Evolutionary conservation across 2,329 filamentous ascomycete species (phyloP).

Genomic region (Penicillium occitanis): DNA sequence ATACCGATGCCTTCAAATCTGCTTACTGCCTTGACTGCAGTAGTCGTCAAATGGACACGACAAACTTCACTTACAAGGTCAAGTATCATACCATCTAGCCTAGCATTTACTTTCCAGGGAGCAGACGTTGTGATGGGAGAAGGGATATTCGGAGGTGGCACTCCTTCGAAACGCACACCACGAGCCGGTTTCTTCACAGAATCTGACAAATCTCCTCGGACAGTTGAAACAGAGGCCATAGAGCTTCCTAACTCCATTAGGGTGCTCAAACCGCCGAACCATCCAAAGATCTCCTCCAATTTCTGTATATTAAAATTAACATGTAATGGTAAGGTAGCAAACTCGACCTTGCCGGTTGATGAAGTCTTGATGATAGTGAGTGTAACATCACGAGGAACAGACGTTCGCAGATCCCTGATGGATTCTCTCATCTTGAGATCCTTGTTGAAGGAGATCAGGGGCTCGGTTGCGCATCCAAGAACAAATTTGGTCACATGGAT

Average conservation of each 20-base stretch:
- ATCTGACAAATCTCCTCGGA: conserved; percentile 37
- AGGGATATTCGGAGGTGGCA: conserved; percentile 29
- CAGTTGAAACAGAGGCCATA: conserved; percentile 69
- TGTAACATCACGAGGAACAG: conserved; percentile 41
- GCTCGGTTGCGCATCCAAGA: conserved; percentile 50
- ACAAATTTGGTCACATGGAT: conserved; percentile 44
- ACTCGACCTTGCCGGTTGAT: conserved; percentile 50
- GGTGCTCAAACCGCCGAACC: conserved; percentile 88
- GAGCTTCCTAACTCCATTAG: conserved; percentile 86
- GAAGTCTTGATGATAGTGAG: conserved; percentile 36
- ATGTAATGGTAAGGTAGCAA: conserved; percentile 75
- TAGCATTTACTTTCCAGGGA: conserved; percentile 67
- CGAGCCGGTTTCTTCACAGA: conserved; percentile 37
- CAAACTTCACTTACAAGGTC: conserved; percentile 77
- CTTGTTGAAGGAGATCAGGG: conserved; percentile 55
- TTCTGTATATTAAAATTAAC: conserved; percentile 74
- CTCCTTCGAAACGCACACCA: conserved; percentile 58
- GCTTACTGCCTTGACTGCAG: conserved; percentile 76
- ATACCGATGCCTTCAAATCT: conserved; percentile 70
- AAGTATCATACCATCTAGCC: conserved; percentile 73
- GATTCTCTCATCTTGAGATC: conserved; percentile 49
- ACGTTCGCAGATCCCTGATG: conserved; percentile 40
- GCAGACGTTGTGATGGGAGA: conserved; percentile 32
- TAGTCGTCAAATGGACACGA: conserved; percentile 71
- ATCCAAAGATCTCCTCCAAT: conserved; percentile 81